Percentiles rank a stretch among this genome's conserved stretches.
phyloP scores from a whole-genome alignment of 305 asterid genomes.

The Coffea humblotiana region DNA sequence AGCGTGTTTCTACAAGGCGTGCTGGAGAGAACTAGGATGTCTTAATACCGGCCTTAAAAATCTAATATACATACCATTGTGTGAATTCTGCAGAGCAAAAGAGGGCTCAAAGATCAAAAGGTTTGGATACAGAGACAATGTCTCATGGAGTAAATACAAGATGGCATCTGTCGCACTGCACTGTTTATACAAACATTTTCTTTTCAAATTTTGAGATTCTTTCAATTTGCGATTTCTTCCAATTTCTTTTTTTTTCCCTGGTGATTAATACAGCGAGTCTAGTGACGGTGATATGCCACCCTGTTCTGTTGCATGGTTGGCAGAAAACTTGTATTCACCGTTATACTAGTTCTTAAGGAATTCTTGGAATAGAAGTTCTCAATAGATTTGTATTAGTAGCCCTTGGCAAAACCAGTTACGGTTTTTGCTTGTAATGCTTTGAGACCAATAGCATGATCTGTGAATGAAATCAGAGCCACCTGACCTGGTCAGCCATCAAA shows the following conservation, averaged over 20 bases:
- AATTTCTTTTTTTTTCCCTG: neutral
- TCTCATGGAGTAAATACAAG: constrained; percentile 34
- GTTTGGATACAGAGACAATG: constrained; percentile 25
- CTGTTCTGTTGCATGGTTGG: constrained; percentile 3
- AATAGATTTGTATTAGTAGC: neutral
- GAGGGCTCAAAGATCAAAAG: constrained; percentile 22
- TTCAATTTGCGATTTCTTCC: neutral
- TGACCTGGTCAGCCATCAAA: neutral
- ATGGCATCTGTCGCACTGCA: constrained; percentile 38
- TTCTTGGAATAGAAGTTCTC: constrained; percentile 1
- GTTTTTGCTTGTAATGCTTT: neutral
- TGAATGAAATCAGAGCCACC: neutral
- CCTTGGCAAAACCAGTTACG: neutral
- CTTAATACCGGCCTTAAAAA: constrained; percentile 6
- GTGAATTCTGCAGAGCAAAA: constrained; percentile 28
- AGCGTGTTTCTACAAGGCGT: constrained; percentile 40
- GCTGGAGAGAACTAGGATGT: constrained; percentile 35
- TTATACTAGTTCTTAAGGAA: neutral
- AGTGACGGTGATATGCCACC: constrained; percentile 3
- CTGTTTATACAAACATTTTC: constrained; percentile 36
- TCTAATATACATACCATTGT: constrained; percentile 23
- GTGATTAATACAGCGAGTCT: neutral
- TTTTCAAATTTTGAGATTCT: constrained; percentile 20
- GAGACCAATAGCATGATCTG: neutral
- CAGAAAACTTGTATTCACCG: neutral